Evolutionary conservation across 2,329 filamentous ascomycete genomes (phyloP).

Genomic region (Pestalotiopsis sp.): DNA sequence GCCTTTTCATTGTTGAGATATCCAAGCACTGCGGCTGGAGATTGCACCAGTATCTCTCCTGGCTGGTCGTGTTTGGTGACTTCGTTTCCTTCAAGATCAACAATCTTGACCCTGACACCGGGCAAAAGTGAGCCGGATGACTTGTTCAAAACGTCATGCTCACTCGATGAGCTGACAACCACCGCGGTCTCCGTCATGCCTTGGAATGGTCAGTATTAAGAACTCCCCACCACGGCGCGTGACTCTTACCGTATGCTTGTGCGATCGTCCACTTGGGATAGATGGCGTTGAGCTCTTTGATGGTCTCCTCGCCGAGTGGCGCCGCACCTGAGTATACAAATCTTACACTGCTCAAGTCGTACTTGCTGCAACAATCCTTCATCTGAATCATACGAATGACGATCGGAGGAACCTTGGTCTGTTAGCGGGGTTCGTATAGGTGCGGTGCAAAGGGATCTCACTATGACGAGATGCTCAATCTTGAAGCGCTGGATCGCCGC

Average conservation of each 20-base stretch:
- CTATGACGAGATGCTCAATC: conserved; percentile 46
- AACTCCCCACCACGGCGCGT: conserved; percentile 67
- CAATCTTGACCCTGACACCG: conserved; percentile 63
- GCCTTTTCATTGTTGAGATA: conserved; percentile 88
- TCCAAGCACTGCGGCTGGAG: conserved; percentile 75
- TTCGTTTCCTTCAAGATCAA: conserved; percentile 70
- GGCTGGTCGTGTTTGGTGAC: conserved; percentile 66
- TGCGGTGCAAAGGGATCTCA: neutral
- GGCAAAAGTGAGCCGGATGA: conserved; percentile 73
- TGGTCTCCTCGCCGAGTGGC: conserved; percentile 73
- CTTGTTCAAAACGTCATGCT: conserved; percentile 68
- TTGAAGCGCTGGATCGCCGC: conserved; percentile 66
- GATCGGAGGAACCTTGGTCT: conserved; percentile 78
- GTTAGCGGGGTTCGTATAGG: conserved; percentile 26
- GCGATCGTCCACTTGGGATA: conserved; percentile 59
- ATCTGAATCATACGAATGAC: conserved; percentile 76
- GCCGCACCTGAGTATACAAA: conserved; percentile 75
- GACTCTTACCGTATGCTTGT: conserved; percentile 78
- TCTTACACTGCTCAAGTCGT: conserved; percentile 70
- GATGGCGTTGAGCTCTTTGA: conserved; percentile 48
- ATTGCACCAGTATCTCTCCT: conserved; percentile 80
- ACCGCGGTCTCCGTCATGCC: neutral
- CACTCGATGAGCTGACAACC: conserved; percentile 49
- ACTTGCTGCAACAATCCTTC: conserved; percentile 60
- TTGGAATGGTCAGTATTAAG: neutral